Base-by-base conservation (phyloP, 2,329 filamentous ascomycete genomes). In the Lachnellula suecica region DNA sequence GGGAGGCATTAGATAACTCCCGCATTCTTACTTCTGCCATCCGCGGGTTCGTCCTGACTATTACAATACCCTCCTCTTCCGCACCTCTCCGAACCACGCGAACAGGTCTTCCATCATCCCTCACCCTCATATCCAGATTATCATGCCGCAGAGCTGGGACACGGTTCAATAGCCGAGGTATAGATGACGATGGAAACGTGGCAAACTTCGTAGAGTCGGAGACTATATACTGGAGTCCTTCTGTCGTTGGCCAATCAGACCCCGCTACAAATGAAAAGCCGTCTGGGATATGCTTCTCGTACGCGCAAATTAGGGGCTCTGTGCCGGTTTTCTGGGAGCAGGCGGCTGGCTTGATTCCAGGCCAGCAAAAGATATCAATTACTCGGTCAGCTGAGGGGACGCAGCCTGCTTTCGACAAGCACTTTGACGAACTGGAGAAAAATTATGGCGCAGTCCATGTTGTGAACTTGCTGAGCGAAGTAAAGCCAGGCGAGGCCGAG, bases 141-240 rank as follows among this genome's bases (percentile, higher is more conserved):
- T 97, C 94, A 2, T 97, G 92, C 66, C 82, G 85, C 61, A 84
- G 93, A 72, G 94, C 94, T 17, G 94, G 94, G 20, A 99, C 94
- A 15, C 83, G 94, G 37, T 99, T 97, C 77, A 97, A 97, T 69
- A 88, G 93, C n/a, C 82, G 94, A 61, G 94, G 94, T 35, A 96
- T 99, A 59, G 94, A 99, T 66, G 94, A 99, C 68, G 91, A 97
- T 66, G 94, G 94, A 13, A 91, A 97, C 63, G 94, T 97, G 24
- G 92, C 94, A 55, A 99, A 99, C 70, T 99, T 96, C 71, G 94
- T 97, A n/a, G 94, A 99, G 71, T 94, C 91, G 0, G 94, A 99
- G 72, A 96, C 91, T 0, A 84, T 93, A 37, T 92, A 95, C 66
- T 96, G 89, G 87, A 87, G 87, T 61, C 88, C 89, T 1, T 82